A percentile compares a stretch with the other conserved stretches of the same genome.
phyloP scores from a whole-genome alignment of 768 basidiomycete species.

The Tephrocybe sp. region DNA sequence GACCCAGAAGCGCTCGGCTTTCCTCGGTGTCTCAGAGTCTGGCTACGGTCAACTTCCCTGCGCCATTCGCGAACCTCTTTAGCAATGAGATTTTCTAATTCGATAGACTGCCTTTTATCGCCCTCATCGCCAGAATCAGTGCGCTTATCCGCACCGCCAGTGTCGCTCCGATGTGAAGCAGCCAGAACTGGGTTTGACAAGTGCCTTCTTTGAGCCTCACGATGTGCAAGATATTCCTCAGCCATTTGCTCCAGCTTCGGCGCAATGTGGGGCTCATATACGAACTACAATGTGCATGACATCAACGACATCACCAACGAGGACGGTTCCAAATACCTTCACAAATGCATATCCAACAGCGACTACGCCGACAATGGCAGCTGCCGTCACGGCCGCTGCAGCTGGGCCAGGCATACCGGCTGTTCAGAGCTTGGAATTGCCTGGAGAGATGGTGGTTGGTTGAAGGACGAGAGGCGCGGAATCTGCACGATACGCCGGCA shows the following conservation, averaged over 20 bases:
- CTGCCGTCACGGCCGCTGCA: conserved; percentile 17
- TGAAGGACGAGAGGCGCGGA: conserved; percentile 1
- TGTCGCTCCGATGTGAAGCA: conserved; percentile 22
- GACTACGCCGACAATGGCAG: conserved; percentile 15
- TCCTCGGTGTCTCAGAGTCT: conserved; percentile 31
- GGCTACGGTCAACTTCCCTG: conserved; percentile 35
- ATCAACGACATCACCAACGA: background rate
- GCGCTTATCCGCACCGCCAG: conserved; percentile 25
- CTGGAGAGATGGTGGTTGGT: conserved; percentile 12
- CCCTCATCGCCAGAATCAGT: conserved; percentile 18
- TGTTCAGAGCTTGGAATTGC: background rate
- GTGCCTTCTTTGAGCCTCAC: conserved; percentile 32
- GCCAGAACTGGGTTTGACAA: conserved; percentile 15
- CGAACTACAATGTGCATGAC: conserved; percentile 41
- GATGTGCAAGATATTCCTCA: conserved; percentile 35
- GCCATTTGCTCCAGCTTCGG: conserved; percentile 55
- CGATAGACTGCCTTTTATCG: conserved; percentile 30
- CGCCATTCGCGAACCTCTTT: conserved; percentile 57
- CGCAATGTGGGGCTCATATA: conserved; percentile 71
- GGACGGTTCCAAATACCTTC: conserved; percentile 11
- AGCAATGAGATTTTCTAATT: conserved; percentile 53
- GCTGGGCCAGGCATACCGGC: conserved; percentile 20
- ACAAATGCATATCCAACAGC: conserved; percentile 18
- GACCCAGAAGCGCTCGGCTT: conserved; percentile 17
- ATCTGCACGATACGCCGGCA: conserved; percentile 5